Conservation (phyloP, 257 asterid genomes). For the Euphrasia confusa region DNA sequence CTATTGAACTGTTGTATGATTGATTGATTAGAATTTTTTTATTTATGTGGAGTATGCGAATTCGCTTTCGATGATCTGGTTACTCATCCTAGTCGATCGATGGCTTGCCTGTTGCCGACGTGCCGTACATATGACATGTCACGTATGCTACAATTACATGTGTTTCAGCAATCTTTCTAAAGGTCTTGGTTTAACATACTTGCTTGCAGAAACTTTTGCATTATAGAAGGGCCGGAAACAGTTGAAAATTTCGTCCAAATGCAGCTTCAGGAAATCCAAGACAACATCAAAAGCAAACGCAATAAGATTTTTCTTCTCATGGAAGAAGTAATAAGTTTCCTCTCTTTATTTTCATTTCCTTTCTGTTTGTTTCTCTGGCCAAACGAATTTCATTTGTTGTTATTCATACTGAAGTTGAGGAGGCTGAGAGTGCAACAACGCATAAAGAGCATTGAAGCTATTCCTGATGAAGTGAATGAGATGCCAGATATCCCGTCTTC, state of each 20-base stretch:
- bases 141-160: too few relatives aligned
- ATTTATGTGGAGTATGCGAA: too few relatives aligned
- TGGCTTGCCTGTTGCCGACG: too few relatives aligned
- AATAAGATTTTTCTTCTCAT: conserved; percentile 84
- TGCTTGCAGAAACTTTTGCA: conserved; percentile 75
- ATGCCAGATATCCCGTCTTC: conserved; percentile 88
- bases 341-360: neutral
- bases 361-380: neutral
- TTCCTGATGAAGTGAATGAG: conserved; percentile 54
- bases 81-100: too few relatives aligned
- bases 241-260: conserved; percentile 88
- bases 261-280: conserved; percentile 90
- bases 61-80: too few relatives aligned
- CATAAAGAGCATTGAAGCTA: conserved; percentile 38
- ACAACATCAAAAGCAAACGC: conserved; percentile 74
- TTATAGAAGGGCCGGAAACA: conserved; percentile 93
- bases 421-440: conserved; percentile 86
- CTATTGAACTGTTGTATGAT: too few relatives aligned
- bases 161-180: neutral
- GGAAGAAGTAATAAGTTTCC: conserved; percentile 67
- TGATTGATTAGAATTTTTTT: too few relatives aligned
- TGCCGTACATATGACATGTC: too few relatives aligned
- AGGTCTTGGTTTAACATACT: neutral
- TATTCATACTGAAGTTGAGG: conserved; percentile 45
- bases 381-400: neutral